Percentiles rank a stretch among this genome's conserved stretches.
These are phyloP conservation scores for Fusarium tricinctum DNA, from an alignment of 2,329 filamentous ascomycete species.

Conservation along the genomic window DNA sequence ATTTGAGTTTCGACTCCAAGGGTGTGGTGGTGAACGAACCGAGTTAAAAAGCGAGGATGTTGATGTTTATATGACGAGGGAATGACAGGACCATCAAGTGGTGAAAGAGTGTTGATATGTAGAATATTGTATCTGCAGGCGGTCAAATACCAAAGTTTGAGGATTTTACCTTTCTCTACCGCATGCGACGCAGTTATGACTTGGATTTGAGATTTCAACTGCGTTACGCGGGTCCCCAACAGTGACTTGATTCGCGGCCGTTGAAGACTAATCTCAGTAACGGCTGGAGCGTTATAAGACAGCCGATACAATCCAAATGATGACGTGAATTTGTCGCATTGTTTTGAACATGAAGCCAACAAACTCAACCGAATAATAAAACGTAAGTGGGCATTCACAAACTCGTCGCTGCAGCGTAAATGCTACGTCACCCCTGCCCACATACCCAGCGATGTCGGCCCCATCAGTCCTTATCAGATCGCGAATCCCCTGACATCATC, in stretches of 20 bases:
- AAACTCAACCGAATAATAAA: not conserved
- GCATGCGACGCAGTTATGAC: too few relatives aligned
- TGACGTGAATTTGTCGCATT: not conserved
- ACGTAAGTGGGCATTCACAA: not conserved
- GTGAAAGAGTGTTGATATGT: not conserved
- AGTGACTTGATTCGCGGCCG: not conserved
- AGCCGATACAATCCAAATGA: not conserved
- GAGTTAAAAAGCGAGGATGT: not conserved
- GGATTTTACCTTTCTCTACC: not conserved
- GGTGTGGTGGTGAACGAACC: not conserved
- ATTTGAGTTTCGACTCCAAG: not conserved
- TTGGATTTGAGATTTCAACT: not conserved
- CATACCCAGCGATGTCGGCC: constrained; percentile 26
- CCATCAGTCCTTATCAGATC: constrained; percentile 24
- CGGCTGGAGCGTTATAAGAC: not conserved
- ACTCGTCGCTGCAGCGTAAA: not conserved
- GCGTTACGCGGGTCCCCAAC: not conserved
- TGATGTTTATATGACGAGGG: not conserved
- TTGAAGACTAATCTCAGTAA: not conserved
- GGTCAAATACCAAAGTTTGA: not conserved
- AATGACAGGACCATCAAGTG: not conserved
- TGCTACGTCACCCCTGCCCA: constrained; percentile 23
- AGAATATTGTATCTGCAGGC: not conserved
- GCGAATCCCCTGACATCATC: constrained; percentile 17
- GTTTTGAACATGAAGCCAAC: not conserved